Percentiles rank a stretch among this genome's conserved stretches.
Conservation (phyloP, 2,329 filamentous ascomycete species). For the Xylariaceae sp. region DNA sequence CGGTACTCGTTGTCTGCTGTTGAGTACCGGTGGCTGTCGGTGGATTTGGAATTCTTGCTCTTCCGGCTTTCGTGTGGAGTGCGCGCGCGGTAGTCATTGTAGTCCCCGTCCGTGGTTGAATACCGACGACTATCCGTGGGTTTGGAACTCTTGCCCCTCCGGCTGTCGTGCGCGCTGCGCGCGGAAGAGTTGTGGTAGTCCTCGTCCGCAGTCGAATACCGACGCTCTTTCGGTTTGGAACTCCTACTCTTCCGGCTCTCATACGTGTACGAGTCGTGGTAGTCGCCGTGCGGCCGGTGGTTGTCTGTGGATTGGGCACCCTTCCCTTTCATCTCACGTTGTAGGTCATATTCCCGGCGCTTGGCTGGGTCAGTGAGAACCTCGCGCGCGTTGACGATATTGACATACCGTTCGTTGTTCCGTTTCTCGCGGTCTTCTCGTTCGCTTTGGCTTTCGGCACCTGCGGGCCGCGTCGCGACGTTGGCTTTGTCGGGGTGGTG, state of each 20-base stretch:
- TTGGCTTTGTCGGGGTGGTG: constrained; percentile 9
- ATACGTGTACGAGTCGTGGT: no score
- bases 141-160: no score
- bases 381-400: background rate
- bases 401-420: constrained; percentile 3
- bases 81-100: no score
- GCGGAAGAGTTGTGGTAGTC: no score
- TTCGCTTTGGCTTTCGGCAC: background rate
- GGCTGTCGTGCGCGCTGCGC: no score
- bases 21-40: no score
- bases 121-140: no score
- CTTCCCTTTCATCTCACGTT: background rate
- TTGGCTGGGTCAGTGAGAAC: background rate
- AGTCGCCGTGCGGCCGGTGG: background rate
- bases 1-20: no score
- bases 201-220: no score
- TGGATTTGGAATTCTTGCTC: no score
- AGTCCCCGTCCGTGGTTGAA: no score
- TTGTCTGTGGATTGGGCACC: background rate
- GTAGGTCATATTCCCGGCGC: background rate
- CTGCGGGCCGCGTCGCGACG: background rate
- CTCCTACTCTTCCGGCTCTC: background rate
- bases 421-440: background rate
- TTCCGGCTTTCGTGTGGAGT: no score
- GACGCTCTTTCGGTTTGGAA: background rate